Percentiles rank a stretch among this genome's conserved stretches.
Evolutionary conservation across 164 flowering plant genomes (phyloP).

Genomic region (Malania oleifera): DNA sequence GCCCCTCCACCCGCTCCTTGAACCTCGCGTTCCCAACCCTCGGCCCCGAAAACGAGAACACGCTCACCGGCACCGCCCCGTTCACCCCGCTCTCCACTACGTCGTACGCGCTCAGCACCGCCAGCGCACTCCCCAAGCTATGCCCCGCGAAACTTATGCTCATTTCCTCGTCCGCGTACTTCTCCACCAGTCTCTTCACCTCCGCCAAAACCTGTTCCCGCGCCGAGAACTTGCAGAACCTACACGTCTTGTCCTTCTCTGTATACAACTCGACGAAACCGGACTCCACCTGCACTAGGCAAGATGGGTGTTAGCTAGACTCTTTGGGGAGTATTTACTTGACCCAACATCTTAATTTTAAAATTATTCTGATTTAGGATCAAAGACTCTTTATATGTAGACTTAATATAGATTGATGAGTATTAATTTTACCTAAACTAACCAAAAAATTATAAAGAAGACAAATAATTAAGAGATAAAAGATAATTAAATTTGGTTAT

Average conservation of each 20-base stretch:
- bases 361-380: no score
- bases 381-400: no score
- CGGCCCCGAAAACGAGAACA: constrained; percentile 68
- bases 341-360: no score
- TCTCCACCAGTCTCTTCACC: constrained; percentile 35
- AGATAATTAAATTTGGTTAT: no score
- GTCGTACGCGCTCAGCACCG: constrained; percentile 69
- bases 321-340: no score
- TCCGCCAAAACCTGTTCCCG: constrained; percentile 62
- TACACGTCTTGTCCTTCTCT: constrained; percentile 43
- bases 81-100: constrained; percentile 59
- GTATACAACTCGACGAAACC: constrained; percentile 79
- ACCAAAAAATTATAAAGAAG: no score
- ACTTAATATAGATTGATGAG: no score
- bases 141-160: constrained; percentile 83
- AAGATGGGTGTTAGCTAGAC: no score
- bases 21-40: constrained; percentile 73
- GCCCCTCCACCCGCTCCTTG: constrained; percentile 43
- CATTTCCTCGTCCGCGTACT: constrained; percentile 46
- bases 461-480: no score
- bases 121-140: constrained; percentile 72
- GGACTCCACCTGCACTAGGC: no score
- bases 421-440: no score
- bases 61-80: constrained; percentile 36
- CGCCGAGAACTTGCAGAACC: constrained; percentile 56